phyloP scores from a whole-genome alignment of 371 early-diverging fungal species.

The Rhizopus sp. region DNA sequence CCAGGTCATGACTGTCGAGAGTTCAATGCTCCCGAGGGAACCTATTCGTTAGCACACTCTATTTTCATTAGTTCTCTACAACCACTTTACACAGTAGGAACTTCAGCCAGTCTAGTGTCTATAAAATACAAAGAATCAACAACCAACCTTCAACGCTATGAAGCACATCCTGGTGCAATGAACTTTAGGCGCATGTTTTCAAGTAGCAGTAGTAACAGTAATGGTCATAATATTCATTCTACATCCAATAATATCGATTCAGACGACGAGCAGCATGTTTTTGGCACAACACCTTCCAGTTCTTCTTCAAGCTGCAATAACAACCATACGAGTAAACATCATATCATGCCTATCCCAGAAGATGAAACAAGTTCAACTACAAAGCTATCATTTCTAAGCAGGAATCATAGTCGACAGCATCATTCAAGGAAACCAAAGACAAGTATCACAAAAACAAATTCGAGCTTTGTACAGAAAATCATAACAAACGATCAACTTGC shows the following conservation, averaged over 20 bases:
- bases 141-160: slow-evolving; percentile 42
- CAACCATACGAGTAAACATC: slow-evolving; percentile 6
- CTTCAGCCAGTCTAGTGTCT: slow-evolving; percentile 57
- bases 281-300: slow-evolving; percentile 30
- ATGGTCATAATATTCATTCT: not conserved
- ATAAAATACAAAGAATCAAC: slow-evolving; percentile 60
- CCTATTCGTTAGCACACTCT: slow-evolving; percentile 50
- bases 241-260: slow-evolving; percentile 16
- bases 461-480: slow-evolving; percentile 82
- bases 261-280: slow-evolving; percentile 24
- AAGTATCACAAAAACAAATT: slow-evolving; percentile 65
- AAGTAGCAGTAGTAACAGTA: not conserved
- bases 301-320: slow-evolving; percentile 28
- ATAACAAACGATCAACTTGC: slow-evolving; percentile 82
- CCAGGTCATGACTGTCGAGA: slow-evolving; percentile 38
- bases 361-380: slow-evolving; percentile 23
- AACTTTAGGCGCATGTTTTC: slow-evolving; percentile 32
- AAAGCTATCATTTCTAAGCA: slow-evolving; percentile 36
- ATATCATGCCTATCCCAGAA: slow-evolving; percentile 21
- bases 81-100: slow-evolving; percentile 53
- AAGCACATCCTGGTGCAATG: slow-evolving; percentile 46
- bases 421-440: slow-evolving; percentile 50
- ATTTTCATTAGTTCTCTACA: slow-evolving; percentile 53
- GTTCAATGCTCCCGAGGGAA: slow-evolving; percentile 60
- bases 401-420: slow-evolving; percentile 23